These are phyloP conservation scores for Paracorniculantispora psalliotae DNA, from an alignment of 2,329 filamentous ascomycete species.

Conservation along the genomic window DNA sequence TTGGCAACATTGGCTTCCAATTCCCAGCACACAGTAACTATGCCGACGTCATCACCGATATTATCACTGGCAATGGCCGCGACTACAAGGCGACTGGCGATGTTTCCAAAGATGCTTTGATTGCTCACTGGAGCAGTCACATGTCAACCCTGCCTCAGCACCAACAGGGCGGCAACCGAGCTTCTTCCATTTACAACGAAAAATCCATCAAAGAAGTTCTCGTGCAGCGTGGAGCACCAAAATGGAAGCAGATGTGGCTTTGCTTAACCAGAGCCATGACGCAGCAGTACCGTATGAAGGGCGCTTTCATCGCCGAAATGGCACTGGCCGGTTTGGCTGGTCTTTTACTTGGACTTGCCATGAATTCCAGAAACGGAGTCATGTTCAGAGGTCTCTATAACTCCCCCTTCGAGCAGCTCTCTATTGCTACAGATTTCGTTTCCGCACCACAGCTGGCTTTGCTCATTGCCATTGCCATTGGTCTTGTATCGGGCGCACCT, in stretches of 20 bases:
- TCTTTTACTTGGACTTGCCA: slow-evolving; percentile 49
- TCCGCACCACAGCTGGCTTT: slow-evolving; percentile 49
- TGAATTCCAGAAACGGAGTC: slow-evolving; percentile 44
- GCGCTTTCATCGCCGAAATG: slow-evolving; percentile 50
- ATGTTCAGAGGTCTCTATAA: slow-evolving; percentile 50
- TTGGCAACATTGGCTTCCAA: slow-evolving; percentile 46
- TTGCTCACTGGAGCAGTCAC: slow-evolving; percentile 40
- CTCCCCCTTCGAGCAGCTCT: slow-evolving; percentile 45
- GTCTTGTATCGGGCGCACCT: slow-evolving; percentile 48
- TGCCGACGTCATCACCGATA: slow-evolving; percentile 56
- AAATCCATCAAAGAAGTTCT: slow-evolving; percentile 31
- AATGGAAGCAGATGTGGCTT: slow-evolving; percentile 45
- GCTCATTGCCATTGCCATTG: slow-evolving; percentile 49
- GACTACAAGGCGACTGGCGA: slow-evolving; percentile 44
- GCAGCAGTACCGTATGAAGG: slow-evolving; percentile 51
- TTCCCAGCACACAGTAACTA: slow-evolving; percentile 48
- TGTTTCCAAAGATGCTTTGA: slow-evolving; percentile 43
- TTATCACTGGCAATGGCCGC: slow-evolving; percentile 53
- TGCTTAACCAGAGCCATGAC: slow-evolving; percentile 48
- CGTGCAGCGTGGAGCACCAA: slow-evolving; percentile 44
- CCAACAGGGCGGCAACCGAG: neutral
- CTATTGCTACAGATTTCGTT: slow-evolving; percentile 44
- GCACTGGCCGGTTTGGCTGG: slow-evolving; percentile 48
- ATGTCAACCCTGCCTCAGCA: slow-evolving; percentile 19
- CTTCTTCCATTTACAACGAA: neutral